A percentile compares a stretch with the other conserved stretches of the same genome.
These are phyloP conservation scores for Colletotrichum australisinense DNA, from an alignment of 2,329 filamentous ascomycete species.

Conservation along the genomic window DNA sequence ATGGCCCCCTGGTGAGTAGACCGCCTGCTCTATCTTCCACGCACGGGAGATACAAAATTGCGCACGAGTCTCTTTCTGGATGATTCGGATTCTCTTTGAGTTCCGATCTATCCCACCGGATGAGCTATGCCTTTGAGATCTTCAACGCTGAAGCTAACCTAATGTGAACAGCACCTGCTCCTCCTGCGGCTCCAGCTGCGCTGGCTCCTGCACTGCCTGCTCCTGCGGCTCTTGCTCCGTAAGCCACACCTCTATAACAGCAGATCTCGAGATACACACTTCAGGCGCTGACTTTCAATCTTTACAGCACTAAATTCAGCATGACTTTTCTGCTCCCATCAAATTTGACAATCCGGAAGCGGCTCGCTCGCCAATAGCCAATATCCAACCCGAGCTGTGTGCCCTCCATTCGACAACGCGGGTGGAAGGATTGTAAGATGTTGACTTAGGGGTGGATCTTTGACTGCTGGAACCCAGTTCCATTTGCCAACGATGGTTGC, in stretches of 20 bases:
- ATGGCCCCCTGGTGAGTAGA: conserved; percentile 36
- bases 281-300: not conserved
- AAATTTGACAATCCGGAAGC: conserved; percentile 10
- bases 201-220: conserved; percentile 35
- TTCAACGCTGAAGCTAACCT: not conserved
- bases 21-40: not conserved
- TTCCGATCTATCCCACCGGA: not conserved
- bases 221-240: conserved; percentile 37
- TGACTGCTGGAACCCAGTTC: conserved; percentile 8
- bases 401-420: conserved; percentile 23
- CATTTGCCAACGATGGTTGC: not conserved
- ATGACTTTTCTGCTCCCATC: conserved; percentile 11
- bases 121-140: not conserved
- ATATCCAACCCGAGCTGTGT: conserved; percentile 16
- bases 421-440: conserved; percentile 18
- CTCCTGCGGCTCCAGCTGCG: conserved; percentile 36
- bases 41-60: not conserved
- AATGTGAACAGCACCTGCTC: conserved; percentile 29
- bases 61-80: not conserved
- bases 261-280: too few relatives aligned
- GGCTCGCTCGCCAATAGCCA: conserved; percentile 23
- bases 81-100: not conserved
- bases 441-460: conserved; percentile 1
- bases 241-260: not conserved
- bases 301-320: conserved; percentile 29